A percentile compares a stretch with the other conserved stretches of the same genome.
phyloP scores from a whole-genome alignment of 371 early-diverging fungal species.

The Rhizopus delemar region DNA sequence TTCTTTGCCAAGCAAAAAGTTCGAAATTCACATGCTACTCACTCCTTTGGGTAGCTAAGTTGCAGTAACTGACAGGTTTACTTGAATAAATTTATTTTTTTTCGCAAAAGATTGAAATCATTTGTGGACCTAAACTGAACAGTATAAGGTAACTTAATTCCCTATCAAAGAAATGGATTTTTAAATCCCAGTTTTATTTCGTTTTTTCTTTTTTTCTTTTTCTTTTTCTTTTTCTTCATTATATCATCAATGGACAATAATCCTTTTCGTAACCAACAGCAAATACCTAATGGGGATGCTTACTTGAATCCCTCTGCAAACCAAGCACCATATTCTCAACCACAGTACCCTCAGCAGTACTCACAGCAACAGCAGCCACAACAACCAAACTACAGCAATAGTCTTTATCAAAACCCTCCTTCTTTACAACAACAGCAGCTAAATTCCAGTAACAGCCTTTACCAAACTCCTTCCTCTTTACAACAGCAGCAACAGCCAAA shows the following conservation, averaged over 20 bases:
- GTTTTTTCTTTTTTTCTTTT: slow-evolving; percentile 3
- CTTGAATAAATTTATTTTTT: too few species aligned
- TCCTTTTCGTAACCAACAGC: slow-evolving; percentile 34
- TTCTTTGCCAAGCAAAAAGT: too few species aligned
- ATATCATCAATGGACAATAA: slow-evolving; percentile 32
- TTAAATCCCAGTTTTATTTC: too few species aligned
- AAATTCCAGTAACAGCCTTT: background rate
- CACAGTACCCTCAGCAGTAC: background rate
- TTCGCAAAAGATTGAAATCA: too few species aligned
- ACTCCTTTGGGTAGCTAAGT: too few species aligned
- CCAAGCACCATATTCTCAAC: background rate
- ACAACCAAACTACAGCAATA: background rate
- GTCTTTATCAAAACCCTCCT: background rate
- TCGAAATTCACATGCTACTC: too few species aligned
- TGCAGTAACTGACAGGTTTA: too few species aligned
- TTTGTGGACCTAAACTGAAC: too few species aligned
- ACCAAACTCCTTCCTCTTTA: background rate
- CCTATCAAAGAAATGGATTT: too few species aligned
- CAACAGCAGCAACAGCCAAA: background rate
- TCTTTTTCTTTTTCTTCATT: slow-evolving; percentile 6
- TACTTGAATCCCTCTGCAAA: too few species aligned
- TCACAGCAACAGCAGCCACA: slow-evolving; percentile 1
- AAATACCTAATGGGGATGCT: too few species aligned
- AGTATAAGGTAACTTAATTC: too few species aligned
- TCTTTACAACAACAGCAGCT: background rate